These are phyloP conservation scores for Calonectria naviculata DNA, from an alignment of 2,329 filamentous ascomycete genomes.

Conservation along the genomic window DNA sequence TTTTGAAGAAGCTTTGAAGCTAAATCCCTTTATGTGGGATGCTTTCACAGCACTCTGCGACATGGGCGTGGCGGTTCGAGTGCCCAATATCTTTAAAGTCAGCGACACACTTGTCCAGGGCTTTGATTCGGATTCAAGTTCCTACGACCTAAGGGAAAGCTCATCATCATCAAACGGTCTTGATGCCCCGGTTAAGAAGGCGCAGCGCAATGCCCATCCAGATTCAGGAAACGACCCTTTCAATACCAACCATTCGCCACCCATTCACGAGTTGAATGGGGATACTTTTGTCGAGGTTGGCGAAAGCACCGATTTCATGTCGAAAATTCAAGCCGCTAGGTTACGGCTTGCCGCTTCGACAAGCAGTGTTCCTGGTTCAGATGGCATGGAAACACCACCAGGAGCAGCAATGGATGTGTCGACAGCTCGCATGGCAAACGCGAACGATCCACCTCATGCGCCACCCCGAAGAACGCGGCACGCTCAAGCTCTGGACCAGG, in stretches of 20 bases:
- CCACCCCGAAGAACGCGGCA: constrained; percentile 65
- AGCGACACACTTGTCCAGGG: constrained; percentile 65
- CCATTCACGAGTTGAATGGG: constrained; percentile 55
- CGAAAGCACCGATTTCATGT: constrained; percentile 66
- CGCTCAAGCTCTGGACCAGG: constrained; percentile 62
- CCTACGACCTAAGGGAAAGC: constrained; percentile 50
- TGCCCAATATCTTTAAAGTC: constrained; percentile 87
- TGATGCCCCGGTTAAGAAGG: constrained; percentile 56
- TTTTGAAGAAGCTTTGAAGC: constrained; percentile 88
- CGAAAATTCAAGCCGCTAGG: constrained; percentile 64
- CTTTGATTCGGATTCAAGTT: constrained; percentile 52
- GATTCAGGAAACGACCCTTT: constrained; percentile 62
- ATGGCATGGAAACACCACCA: constrained; percentile 72
- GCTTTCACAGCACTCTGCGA: constrained; percentile 91
- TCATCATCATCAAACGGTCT: constrained; percentile 44
- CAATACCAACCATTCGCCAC: constrained; percentile 54
- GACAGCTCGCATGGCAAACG: constrained; percentile 35
- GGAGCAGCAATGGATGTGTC: constrained; percentile 37
- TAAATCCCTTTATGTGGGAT: constrained; percentile 98
- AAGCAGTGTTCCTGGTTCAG: constrained; percentile 54
- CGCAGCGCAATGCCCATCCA: constrained; percentile 50
- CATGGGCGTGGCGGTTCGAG: constrained; percentile 82
- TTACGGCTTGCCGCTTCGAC: constrained; percentile 55
- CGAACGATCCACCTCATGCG: constrained; percentile 62
- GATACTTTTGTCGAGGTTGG: constrained; percentile 52